These are phyloP conservation scores for Aspergillus cristatus DNA, from an alignment of 495 filamentous ascomycete genomes.

Conservation along the genomic window DNA sequence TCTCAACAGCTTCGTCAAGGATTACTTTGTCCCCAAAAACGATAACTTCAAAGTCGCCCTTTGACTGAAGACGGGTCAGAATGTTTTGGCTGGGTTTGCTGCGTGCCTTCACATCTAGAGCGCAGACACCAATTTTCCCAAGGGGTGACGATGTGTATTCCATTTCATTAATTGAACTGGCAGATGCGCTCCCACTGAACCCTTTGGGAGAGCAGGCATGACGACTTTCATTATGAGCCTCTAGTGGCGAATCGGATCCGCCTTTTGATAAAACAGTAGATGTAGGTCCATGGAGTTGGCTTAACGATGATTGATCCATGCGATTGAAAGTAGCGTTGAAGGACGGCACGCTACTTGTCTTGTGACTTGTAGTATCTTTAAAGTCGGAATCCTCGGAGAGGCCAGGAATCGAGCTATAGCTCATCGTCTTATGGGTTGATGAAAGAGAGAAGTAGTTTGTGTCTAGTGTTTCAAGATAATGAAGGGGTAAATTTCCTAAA, in stretches of 20 bases:
- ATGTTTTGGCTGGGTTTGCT: constrained; percentile 96
- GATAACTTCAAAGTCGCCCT: constrained; percentile 88
- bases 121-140: constrained; percentile 84
- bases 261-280: constrained; percentile 10
- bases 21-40: constrained; percentile 99
- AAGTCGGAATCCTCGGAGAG: no score
- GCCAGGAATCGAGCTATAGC: no score
- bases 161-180: constrained; percentile 51
- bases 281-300: constrained; percentile 1
- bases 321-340: constrained; percentile 9
- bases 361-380: no score
- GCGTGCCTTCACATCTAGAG: constrained; percentile 88
- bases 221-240: constrained; percentile 14
- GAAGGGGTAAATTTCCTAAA: no score
- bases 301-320: constrained; percentile 7
- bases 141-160: constrained; percentile 27
- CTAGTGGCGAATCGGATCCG: constrained; percentile 14
- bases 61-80: constrained; percentile 78
- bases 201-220: constrained; percentile 48
- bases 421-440: no score
- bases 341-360: constrained; percentile 8
- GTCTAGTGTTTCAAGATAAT: no score
- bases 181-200: constrained; percentile 65
- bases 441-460: no score
- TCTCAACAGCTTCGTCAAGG: constrained; percentile 72